Percentiles rank a stretch among this genome's conserved stretches.
Evolutionary conservation across 345 rosid species (phyloP).

Genomic region (Eucalyptus pauciflora): DNA sequence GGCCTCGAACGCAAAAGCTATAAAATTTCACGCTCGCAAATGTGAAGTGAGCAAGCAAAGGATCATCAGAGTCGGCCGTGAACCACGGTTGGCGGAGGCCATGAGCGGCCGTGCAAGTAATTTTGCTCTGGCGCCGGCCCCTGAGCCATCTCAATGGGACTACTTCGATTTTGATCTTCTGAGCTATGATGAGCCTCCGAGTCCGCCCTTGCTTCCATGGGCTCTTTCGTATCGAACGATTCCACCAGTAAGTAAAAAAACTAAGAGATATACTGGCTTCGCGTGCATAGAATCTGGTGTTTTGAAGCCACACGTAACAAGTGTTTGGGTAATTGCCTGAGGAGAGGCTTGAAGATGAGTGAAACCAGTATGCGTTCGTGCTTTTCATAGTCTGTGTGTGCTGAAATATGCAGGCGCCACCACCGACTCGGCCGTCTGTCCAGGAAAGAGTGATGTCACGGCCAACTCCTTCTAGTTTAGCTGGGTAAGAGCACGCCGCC

Average conservation of each 20-base stretch:
- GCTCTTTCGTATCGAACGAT: not conserved
- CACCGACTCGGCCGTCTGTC: not conserved
- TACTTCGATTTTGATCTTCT: not conserved
- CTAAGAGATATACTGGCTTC: not conserved
- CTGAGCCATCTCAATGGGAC: not conserved
- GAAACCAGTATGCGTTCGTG: not conserved
- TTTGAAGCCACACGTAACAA: not conserved
- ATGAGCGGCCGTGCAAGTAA: not conserved
- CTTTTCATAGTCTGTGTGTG: not conserved
- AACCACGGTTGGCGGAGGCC: not conserved
- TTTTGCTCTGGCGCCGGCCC: not conserved
- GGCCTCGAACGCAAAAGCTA: not conserved
- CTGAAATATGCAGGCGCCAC: not conserved
- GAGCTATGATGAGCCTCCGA: not conserved
- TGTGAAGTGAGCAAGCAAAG: not conserved
- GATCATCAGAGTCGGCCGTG: not conserved
- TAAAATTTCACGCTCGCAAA: not conserved
- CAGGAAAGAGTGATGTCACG: not conserved
- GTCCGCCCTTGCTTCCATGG: not conserved
- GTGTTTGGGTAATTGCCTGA: not conserved
- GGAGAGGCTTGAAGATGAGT: not conserved
- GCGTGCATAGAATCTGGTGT: not conserved
- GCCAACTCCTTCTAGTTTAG: not conserved
- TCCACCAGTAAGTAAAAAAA: not conserved
- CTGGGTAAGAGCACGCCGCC: not conserved